Percentiles rank a stretch among this genome's conserved stretches.
Conservation (phyloP, 192 early-diverging fungal species). For the Helicostylum pulchrum region DNA sequence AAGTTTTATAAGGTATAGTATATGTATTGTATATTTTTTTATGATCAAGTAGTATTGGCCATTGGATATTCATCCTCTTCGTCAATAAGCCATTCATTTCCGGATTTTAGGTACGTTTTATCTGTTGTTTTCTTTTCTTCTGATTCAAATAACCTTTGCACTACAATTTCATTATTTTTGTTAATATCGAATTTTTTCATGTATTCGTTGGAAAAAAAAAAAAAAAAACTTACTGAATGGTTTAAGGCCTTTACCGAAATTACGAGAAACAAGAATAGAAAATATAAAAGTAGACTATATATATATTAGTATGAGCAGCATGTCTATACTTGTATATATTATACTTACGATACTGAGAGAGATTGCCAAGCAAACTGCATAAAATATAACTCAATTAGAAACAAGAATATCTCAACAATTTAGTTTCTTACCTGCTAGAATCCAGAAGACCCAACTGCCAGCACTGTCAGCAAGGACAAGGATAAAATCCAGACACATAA, state of each 20-base stretch:
- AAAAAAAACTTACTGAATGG: slow-evolving; percentile 16
- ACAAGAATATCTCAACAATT: too few species aligned
- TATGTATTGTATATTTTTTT: too few species aligned
- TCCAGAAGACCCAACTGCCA: slow-evolving; percentile 20
- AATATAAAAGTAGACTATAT: slow-evolving; percentile 15
- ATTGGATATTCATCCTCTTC: slow-evolving; percentile 2
- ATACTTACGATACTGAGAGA: slow-evolving; percentile 16
- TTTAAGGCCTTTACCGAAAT: slow-evolving; percentile 21
- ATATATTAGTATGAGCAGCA: background rate
- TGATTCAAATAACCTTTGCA: slow-evolving; percentile 6
- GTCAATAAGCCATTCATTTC: slow-evolving; percentile 2
- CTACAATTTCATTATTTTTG: background rate
- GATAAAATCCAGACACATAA: slow-evolving; percentile 13
- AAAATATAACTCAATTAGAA: too few species aligned
- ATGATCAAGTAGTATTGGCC: too few species aligned
- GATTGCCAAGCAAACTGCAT: slow-evolving; percentile 16
- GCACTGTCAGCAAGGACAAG: slow-evolving; percentile 17
- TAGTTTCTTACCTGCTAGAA: slow-evolving; percentile 10
- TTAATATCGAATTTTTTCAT: too few species aligned
- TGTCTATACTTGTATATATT: background rate
- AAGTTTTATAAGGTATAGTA: too few species aligned
- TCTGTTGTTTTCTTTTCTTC: background rate
- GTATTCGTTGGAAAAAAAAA: background rate
- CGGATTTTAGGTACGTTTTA: background rate
- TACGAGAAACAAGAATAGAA: slow-evolving; percentile 1